Evolutionary conservation across 2,329 filamentous ascomycete genomes (phyloP).

Genomic region (Chaetothyriales sp.): DNA sequence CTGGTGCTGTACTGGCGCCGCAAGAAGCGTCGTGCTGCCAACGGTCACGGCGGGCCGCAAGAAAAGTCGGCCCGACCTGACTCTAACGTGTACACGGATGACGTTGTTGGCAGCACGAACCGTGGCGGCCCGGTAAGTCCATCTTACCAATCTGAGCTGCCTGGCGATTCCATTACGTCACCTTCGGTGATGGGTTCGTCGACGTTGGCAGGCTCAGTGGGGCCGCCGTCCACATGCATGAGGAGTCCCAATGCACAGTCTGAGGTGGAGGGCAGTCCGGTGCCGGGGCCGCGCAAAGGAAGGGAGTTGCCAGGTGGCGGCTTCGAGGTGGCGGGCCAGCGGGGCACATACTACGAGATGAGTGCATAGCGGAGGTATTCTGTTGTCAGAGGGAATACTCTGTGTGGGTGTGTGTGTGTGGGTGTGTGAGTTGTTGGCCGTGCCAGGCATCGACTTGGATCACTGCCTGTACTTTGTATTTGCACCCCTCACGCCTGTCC

Average conservation of each 20-base stretch:
- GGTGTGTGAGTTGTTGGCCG: not conserved
- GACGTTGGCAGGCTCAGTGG: conserved; percentile 5
- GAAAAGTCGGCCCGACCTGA: conserved; percentile 3
- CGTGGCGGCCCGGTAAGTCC: conserved; percentile 10
- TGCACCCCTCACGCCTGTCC: no score
- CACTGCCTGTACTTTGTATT: no score
- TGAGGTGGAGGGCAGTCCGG: conserved; percentile 12
- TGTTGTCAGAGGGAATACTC: not conserved
- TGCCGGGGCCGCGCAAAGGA: conserved; percentile 3
- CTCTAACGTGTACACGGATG: conserved; percentile 5
- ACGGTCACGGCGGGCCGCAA: conserved; percentile 1
- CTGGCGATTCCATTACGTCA: not conserved
- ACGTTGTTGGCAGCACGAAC: not conserved
- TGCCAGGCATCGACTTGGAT: not conserved
- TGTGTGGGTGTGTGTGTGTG: conserved; percentile 1
- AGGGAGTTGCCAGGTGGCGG: conserved; percentile 8
- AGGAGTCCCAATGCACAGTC: not conserved
- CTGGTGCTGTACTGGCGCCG: not conserved
- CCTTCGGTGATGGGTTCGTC: not conserved
- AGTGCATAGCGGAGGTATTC: not conserved
- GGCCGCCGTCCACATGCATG: conserved; percentile 3
- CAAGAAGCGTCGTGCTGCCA: not conserved
- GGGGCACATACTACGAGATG: conserved; percentile 14
- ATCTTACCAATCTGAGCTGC: conserved; percentile 15
- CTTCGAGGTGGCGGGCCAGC: conserved; percentile 6